Evolutionary conservation across 1,139 yeast genomes (phyloP), one percentile per base, ranked within the genome.

Genomic region (Diutina catenulata): DNA sequence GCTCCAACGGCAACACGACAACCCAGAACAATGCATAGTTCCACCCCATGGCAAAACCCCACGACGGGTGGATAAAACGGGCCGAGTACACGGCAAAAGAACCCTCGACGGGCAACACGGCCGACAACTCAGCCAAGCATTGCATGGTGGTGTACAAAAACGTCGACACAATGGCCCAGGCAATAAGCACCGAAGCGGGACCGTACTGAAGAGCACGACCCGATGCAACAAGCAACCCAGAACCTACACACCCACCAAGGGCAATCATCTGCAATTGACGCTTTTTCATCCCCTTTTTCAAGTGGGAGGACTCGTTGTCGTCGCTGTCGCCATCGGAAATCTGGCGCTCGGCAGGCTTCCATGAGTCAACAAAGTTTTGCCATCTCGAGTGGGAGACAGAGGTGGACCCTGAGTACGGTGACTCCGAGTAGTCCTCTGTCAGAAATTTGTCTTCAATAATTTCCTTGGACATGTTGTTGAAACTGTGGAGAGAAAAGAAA

Each of bases 41-140:
- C 73, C 78, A 73, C 36, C 80, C 84, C 62, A 75, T 71, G 28
- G 83, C 78, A 55, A 83, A 83, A 32, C 86, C 87, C 74, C 81
- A 74, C 9, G 84, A 69, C 2, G 80, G 76, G 49, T 76, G 79
- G 26, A 79, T 64, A 46, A 80, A 80, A 45, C 81, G 64, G 3
- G 80, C 68, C 46, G 79, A 70, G 52, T 74, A 76, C 31, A 77
- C 75, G 43, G 76, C 73, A 54, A 80, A 79, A n/a, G 83, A 78
- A 48, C 87, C 87, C 22, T 77, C 66, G 28, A 77, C 74, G 9
- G 88, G 87, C 55, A 69, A 76, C 13, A 74, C 64, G 28, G 80
- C 74, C 26, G 80, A 76, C 47, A 80, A 56, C 52, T 80, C 88
- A 39, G 84, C 82, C 41, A 80, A 60, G 33, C 80, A 71, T 47